Percentiles rank a stretch among this genome's conserved stretches.
Evolutionary conservation across 2,329 filamentous ascomycete species (phyloP).

Genomic region (Cryphonectria radicalis): DNA sequence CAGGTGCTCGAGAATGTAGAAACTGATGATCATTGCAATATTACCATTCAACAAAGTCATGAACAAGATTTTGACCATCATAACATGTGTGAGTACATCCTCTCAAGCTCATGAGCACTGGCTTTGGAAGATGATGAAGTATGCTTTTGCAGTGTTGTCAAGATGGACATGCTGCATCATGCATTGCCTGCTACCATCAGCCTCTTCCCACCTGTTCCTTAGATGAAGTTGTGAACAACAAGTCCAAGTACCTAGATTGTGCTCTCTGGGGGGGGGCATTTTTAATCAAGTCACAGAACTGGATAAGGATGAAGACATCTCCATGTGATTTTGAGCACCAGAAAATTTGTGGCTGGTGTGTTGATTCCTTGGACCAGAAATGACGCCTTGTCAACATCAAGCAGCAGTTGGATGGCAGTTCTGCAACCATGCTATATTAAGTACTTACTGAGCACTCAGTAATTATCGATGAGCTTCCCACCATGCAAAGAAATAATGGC

Average conservation of each 20-base stretch:
- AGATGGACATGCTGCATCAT: not conserved
- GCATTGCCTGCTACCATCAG: not conserved
- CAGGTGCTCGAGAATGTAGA: too few relatives aligned
- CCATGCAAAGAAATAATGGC: not conserved
- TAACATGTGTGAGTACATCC: too few relatives aligned
- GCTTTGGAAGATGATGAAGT: too few relatives aligned
- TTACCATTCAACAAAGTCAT: too few relatives aligned
- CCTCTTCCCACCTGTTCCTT: accelerated
- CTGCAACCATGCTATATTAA: not conserved
- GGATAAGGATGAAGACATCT: not conserved
- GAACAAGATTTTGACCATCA: too few relatives aligned
- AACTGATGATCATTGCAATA: too few relatives aligned
- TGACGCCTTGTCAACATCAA: not conserved
- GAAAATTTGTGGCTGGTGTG: not conserved
- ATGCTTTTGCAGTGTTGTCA: too few relatives aligned
- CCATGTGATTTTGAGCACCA: not conserved
- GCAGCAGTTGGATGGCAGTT: not conserved
- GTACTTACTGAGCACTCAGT: too few relatives aligned
- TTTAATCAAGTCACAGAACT: not conserved
- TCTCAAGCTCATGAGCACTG: too few relatives aligned
- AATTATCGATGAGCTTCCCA: not conserved
- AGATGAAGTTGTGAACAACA: not conserved
- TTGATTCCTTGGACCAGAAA: not conserved
- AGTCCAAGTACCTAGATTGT: not conserved
- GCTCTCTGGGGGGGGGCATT: not conserved